Conservation (phyloP, 768 basidiomycete genomes). For the Tricholoma furcatifolium region DNA sequence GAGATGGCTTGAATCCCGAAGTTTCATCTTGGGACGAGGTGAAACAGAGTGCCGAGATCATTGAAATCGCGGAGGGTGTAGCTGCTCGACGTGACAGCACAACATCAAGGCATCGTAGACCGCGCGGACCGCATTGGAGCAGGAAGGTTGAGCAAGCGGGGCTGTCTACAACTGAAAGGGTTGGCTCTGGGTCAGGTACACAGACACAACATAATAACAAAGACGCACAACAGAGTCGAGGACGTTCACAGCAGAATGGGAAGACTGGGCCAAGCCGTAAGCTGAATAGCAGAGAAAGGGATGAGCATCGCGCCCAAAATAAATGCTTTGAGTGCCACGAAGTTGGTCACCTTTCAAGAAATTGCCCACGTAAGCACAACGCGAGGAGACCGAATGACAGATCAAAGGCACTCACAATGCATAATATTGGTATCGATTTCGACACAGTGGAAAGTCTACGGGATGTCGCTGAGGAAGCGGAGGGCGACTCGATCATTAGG, state of each 20-base stretch:
- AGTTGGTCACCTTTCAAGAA: neutral
- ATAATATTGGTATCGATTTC: too few relatives aligned
- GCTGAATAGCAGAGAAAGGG: neutral
- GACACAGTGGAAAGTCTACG: too few relatives aligned
- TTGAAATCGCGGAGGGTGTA: neutral
- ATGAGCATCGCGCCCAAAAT: neutral
- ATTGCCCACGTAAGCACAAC: neutral
- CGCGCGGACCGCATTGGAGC: too few relatives aligned
- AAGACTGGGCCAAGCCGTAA: too few relatives aligned
- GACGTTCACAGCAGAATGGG: too few relatives aligned
- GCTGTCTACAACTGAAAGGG: neutral
- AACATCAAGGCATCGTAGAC: too few relatives aligned
- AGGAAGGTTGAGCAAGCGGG: neutral
- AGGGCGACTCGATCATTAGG: too few relatives aligned
- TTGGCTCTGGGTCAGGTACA: too few relatives aligned
- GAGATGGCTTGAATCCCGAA: conserved; percentile 10
- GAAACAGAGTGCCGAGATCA: neutral
- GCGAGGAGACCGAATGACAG: neutral
- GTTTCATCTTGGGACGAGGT: conserved; percentile 10
- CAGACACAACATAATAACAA: too few relatives aligned
- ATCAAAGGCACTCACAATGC: neutral
- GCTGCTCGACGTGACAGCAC: too few relatives aligned
- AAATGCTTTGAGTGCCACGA: neutral
- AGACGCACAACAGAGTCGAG: too few relatives aligned
- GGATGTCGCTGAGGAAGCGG: too few relatives aligned